Evolutionary conservation across 2,329 filamentous ascomycete species (phyloP), one percentile per base, ranked within the genome.

Genomic region (Chaetoscypha palmicola): DNA sequence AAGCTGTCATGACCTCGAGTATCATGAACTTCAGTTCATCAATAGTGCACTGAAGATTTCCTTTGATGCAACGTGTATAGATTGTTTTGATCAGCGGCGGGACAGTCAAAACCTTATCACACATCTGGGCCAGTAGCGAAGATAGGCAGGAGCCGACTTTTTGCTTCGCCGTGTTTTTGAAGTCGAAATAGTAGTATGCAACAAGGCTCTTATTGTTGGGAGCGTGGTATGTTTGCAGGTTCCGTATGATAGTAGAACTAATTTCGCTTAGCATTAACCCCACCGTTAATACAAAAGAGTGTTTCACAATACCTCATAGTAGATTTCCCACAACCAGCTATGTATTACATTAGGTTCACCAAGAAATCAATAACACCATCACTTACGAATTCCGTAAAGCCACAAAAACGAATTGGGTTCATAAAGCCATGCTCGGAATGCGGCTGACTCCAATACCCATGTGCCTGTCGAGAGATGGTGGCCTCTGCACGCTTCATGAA

Each of bases 321-420:
- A 0, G 65, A 68, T 48, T 69, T 69, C 9, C 68, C 66, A 38
- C 66, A 69, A 28, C 66, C 66, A 14, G 63, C 58, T 37, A 63
- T 63, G 32, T 12, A 5, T 14, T 11, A 17, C n/a, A 16, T 9
- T n/a, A 17, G 21, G 17, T 19, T 7, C 14, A 12, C 24, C 23
- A 39, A 20, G 10, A n/a, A 16, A 26, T 20, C n/a, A n/a, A 23
- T 8, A 8, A 28, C 24, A 23, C 22, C 8, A 16, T 7, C 5
- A 41, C 43, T 37, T 30, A 49, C 47, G 58, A 17, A 65, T 66
- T 1, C 66, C 64, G 48, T 65, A 41, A 2, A 68, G 56, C 64
- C 64, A 69, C 0, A 68, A 46, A 38, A 57, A 54, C 4, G 60
- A 64, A 11, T 53, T 56, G 11, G 35, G 23, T n/a, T 41, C 30